Evolutionary conservation across 2,329 filamentous ascomycete genomes (phyloP).

Genomic region (Alternaria hordeiaustralica): DNA sequence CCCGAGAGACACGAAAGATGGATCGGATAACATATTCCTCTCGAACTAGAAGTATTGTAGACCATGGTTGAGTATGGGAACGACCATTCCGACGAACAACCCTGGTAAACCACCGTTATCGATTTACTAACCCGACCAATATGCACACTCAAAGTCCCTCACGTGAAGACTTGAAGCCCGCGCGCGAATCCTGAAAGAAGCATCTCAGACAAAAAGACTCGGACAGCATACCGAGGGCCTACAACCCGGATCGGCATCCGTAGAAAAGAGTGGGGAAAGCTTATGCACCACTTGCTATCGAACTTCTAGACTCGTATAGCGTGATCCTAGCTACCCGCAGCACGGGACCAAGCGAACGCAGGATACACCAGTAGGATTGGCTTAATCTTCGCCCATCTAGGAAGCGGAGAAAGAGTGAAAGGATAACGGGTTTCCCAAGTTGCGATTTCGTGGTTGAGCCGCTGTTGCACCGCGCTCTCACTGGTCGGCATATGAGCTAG

Average conservation of each 20-base stretch:
- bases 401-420: not conserved
- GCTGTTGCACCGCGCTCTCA: not conserved
- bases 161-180: not conserved
- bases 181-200: not conserved
- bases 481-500: not conserved
- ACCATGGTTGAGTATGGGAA: not conserved
- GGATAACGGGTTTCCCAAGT: not conserved
- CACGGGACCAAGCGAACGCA: not conserved
- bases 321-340: not conserved
- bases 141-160: not conserved
- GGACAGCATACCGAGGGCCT: not conserved
- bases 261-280: not conserved
- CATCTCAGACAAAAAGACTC: not conserved
- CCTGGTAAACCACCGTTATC: not conserved
- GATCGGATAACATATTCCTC: not conserved
- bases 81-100: not conserved
- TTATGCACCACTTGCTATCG: slow-evolving; percentile 7
- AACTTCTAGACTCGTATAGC: slow-evolving; percentile 3
- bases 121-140: not conserved
- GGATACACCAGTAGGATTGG: not conserved
- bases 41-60: not conserved
- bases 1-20: not conserved
- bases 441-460: not conserved
- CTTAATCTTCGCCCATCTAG: not conserved
- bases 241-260: not conserved